Conservation (phyloP, 2,329 filamentous ascomycete species). For the Magnaporthiopsis poae region DNA sequence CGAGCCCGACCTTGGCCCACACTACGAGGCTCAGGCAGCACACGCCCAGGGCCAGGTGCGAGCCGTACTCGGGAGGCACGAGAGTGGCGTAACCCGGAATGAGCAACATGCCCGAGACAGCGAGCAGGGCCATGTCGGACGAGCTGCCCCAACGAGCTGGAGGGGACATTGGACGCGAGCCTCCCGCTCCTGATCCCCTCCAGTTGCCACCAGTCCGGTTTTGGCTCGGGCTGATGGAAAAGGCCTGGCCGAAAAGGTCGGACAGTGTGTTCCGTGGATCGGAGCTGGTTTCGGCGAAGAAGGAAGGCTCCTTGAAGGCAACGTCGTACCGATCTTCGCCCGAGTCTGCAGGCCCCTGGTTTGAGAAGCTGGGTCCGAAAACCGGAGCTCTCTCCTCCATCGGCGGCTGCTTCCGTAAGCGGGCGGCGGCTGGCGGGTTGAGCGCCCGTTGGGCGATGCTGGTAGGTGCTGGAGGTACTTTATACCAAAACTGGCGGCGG, state of each 20-base stretch:
- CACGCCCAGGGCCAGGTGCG: slow-evolving; percentile 1
- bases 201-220: slow-evolving; percentile 11
- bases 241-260: slow-evolving; percentile 34
- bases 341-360: not conserved
- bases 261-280: slow-evolving; percentile 35
- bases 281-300: slow-evolving; percentile 41
- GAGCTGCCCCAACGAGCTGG: not conserved
- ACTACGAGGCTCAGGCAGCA: slow-evolving; percentile 3
- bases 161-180: not conserved
- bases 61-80: slow-evolving; percentile 3
- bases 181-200: not conserved
- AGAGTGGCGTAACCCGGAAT: slow-evolving; percentile 2
- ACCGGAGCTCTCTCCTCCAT: not conserved
- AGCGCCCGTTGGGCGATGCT: slow-evolving; percentile 53
- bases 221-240: slow-evolving; percentile 28
- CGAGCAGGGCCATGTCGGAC: slow-evolving; percentile 4
- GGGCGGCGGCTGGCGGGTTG: slow-evolving; percentile 50
- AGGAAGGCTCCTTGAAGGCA: slow-evolving; percentile 49
- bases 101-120: slow-evolving; percentile 2
- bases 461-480: slow-evolving; percentile 58
- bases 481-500: slow-evolving; percentile 55
- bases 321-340: slow-evolving; percentile 17
- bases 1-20: not conserved
- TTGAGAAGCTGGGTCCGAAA: slow-evolving; percentile 8
- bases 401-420: slow-evolving; percentile 29